These are phyloP conservation scores for Barnettozyma populi DNA, from an alignment of 805 yeast genomes.

Conservation along the genomic window DNA sequence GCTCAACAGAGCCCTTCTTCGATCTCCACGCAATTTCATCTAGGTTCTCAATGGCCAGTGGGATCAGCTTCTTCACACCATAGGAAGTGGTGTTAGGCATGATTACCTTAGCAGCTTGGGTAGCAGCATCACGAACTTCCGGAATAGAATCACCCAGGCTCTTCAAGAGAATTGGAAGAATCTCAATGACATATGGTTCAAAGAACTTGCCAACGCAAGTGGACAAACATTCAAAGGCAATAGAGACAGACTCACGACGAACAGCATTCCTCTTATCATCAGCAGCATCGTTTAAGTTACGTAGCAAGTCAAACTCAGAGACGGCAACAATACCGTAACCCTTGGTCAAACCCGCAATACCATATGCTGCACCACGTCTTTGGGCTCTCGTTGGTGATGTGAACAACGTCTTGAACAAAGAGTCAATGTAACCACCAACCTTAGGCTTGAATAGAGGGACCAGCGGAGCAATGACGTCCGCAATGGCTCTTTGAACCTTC, in stretches of 20 bases:
- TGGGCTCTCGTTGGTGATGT: slow-evolving; percentile 37
- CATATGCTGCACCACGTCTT: slow-evolving; percentile 93
- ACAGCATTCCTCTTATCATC: slow-evolving; percentile 76
- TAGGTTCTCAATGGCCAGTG: slow-evolving; percentile 78
- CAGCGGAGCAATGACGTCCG: slow-evolving; percentile 81
- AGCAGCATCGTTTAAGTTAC: slow-evolving; percentile 72
- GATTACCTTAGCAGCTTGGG: slow-evolving; percentile 76
- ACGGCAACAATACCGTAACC: slow-evolving; percentile 83
- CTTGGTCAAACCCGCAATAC: slow-evolving; percentile 87
- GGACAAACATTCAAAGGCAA: slow-evolving; percentile 81
- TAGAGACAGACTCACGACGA: slow-evolving; percentile 82
- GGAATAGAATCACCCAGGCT: slow-evolving; percentile 79
- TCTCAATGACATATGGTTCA: slow-evolving; percentile 91
- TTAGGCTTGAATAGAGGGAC: slow-evolving; percentile 50
- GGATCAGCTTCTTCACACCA: slow-evolving; percentile 89
- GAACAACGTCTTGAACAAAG: slow-evolving; percentile 56
- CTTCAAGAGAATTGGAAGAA: slow-evolving; percentile 73
- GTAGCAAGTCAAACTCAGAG: slow-evolving; percentile 68
- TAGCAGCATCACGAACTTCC: slow-evolving; percentile 88
- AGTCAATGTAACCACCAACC: slow-evolving; percentile 50
- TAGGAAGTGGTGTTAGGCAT: slow-evolving; percentile 89
- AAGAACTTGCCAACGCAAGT: slow-evolving; percentile 67
- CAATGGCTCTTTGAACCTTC: slow-evolving; percentile 81
- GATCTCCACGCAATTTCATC: slow-evolving; percentile 94
- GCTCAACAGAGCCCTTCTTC: slow-evolving; percentile 93